Conservation (phyloP, 768 basidiomycete genomes). For the Trametes elegans region DNA sequence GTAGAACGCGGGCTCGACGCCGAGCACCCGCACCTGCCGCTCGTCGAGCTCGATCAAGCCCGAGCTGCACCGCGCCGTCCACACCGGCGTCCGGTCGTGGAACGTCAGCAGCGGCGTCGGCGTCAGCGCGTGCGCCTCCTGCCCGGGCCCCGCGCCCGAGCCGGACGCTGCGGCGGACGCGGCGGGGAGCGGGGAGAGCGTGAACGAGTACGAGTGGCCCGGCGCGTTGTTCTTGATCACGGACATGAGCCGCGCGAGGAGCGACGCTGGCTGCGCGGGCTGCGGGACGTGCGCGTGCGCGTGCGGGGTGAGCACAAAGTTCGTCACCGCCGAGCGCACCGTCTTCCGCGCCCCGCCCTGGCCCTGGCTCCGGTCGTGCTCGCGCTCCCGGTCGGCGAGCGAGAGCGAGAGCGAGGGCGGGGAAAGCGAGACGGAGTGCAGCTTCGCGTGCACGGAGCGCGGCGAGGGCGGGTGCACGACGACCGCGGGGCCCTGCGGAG, state of each 20-base stretch:
- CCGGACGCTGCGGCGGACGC: constrained; percentile 17
- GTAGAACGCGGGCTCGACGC: constrained; percentile 78
- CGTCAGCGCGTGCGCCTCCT: constrained; percentile 19
- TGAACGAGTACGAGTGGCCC: constrained; percentile 62
- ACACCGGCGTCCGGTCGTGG: constrained; percentile 68
- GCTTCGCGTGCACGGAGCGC: constrained; percentile 29
- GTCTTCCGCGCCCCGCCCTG: too few species aligned
- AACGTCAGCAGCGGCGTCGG: constrained; percentile 59
- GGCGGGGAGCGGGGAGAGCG: constrained; percentile 38
- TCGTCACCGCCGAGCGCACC: constrained; percentile 20
- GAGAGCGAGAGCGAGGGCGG: constrained; percentile 14
- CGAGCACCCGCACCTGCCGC: constrained; percentile 52
- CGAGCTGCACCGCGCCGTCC: constrained; percentile 53
- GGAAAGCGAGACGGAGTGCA: constrained; percentile 25
- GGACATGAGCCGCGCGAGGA: constrained; percentile 31
- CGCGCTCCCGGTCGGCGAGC: too few species aligned
- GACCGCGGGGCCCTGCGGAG: constrained; percentile 29
- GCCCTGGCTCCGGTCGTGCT: too few species aligned
- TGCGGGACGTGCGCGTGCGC: constrained; percentile 23
- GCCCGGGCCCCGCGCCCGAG: neutral
- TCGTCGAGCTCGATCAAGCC: constrained; percentile 66
- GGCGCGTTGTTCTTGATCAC: constrained; percentile 36
- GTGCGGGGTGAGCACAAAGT: constrained; percentile 35
- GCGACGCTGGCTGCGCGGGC: constrained; percentile 12
- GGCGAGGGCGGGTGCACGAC: constrained; percentile 31